Evolutionary conservation across 306 rosid genomes (phyloP).

Genomic region (Prunus campanulata): DNA sequence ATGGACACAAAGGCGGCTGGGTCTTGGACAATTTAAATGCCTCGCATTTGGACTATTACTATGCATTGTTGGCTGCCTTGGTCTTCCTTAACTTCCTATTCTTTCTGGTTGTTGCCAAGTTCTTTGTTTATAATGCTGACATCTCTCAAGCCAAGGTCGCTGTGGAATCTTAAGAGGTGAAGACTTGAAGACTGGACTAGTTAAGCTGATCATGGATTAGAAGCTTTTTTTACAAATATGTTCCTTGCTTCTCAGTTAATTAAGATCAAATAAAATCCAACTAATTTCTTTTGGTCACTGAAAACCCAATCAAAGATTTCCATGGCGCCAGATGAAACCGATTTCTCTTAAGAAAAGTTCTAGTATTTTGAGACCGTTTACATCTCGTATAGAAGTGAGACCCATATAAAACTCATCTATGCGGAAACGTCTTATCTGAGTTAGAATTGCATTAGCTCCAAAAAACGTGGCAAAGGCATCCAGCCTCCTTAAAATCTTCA

Average conservation of each 20-base stretch:
- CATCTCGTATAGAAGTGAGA: not conserved
- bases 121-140: conserved; percentile 49
- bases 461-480: not conserved
- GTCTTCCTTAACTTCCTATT: conserved; percentile 49
- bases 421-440: not conserved
- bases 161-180: not conserved
- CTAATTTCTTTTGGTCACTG: not conserved
- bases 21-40: conserved; percentile 57
- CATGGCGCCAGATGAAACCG: not conserved
- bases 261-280: not conserved
- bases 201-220: too few species aligned
- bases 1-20: conserved; percentile 63
- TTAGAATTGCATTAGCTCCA: not conserved
- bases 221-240: not conserved
- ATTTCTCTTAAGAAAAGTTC: not conserved
- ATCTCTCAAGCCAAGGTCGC: conserved; percentile 17
- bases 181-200: not conserved
- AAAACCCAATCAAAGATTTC: not conserved
- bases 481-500: not conserved
- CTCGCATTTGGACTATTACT: conserved; percentile 60
- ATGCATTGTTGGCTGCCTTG: conserved; percentile 53
- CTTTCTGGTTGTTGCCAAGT: conserved; percentile 57
- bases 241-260: not conserved
- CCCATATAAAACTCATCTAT: not conserved
- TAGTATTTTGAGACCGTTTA: not conserved